These are phyloP conservation scores for Claviceps africana DNA, from an alignment of 2,329 filamentous ascomycete species.

Conservation along the genomic window DNA sequence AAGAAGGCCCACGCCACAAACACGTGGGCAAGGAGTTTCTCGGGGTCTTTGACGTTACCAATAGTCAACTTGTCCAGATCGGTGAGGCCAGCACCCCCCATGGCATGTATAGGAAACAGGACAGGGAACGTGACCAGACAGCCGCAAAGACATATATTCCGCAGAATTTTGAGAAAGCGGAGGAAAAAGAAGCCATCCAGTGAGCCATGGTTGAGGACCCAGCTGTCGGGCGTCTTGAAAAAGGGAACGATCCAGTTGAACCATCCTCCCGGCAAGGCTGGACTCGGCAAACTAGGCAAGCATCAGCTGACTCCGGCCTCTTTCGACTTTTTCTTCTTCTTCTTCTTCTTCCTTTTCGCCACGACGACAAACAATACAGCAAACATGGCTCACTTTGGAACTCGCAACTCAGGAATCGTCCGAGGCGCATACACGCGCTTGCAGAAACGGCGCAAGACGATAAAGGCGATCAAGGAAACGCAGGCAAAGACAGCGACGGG, in stretches of 20 bases:
- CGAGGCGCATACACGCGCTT: constrained; percentile 42
- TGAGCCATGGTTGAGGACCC: constrained; percentile 78
- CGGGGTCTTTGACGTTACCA: constrained; percentile 51
- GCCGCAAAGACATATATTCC: constrained; percentile 73
- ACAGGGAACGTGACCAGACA: constrained; percentile 77
- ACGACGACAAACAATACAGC: not conserved
- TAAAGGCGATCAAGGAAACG: constrained; percentile 36
- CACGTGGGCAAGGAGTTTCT: constrained; percentile 67
- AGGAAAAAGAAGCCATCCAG: constrained; percentile 86
- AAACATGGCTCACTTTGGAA: constrained; percentile 19
- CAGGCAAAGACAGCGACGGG: constrained; percentile 37
- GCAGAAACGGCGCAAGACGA: constrained; percentile 30
- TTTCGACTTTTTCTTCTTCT: not conserved
- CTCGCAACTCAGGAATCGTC: constrained; percentile 32
- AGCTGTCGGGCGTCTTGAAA: constrained; percentile 57
- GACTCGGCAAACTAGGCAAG: constrained; percentile 39
- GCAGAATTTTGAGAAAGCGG: constrained; percentile 54
- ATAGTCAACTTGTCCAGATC: constrained; percentile 72
- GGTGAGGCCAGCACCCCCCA: constrained; percentile 48
- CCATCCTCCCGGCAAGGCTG: constrained; percentile 43
- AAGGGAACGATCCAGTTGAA: constrained; percentile 56
- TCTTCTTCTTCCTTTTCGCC: not conserved
- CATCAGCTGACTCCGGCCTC: not conserved
- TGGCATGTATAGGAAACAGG: constrained; percentile 74
- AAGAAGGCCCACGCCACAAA: constrained; percentile 69